phyloP scores from a whole-genome alignment of 768 basidiomycete genomes.

The Pisolithus albus region DNA sequence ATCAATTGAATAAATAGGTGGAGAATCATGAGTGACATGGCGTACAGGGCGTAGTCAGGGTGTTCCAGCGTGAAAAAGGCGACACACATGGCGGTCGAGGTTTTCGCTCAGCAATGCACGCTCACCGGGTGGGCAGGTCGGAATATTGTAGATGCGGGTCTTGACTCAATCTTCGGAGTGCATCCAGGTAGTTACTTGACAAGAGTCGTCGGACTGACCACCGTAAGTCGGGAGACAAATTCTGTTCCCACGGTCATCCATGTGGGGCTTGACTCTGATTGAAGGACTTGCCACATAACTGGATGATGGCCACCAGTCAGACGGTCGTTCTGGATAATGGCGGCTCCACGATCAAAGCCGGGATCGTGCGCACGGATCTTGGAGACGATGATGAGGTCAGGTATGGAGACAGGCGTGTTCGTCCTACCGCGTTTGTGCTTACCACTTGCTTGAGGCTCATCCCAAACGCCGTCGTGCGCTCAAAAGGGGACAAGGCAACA shows the following conservation, averaged over 20 bases:
- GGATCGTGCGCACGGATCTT: conserved; percentile 34
- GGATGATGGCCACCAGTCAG: conserved; percentile 13
- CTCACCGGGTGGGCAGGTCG: background rate
- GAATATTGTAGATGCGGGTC: background rate
- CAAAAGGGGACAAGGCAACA: conserved; percentile 73
- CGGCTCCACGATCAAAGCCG: conserved; percentile 74
- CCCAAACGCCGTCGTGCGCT: conserved; percentile 77
- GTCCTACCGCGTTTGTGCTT: conserved; percentile 1
- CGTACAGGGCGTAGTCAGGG: conserved; percentile 71
- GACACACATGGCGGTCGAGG: conserved; percentile 55
- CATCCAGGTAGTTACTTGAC: background rate
- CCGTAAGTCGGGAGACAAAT: too few relatives aligned
- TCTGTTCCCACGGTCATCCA: background rate
- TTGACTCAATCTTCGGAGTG: background rate
- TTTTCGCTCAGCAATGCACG: conserved; percentile 1
- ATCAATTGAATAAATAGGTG: background rate
- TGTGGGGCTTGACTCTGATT: background rate
- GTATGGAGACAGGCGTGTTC: conserved; percentile 10
- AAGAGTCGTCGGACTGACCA: too few relatives aligned
- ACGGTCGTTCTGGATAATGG: conserved; percentile 85
- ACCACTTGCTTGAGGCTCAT: conserved; percentile 43
- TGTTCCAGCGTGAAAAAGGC: conserved; percentile 72
- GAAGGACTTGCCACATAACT: background rate
- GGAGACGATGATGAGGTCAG: conserved; percentile 17
- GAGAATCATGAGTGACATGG: conserved; percentile 1